phyloP scores from a whole-genome alignment of 306 rosid species.

The Vicia sativa region DNA sequence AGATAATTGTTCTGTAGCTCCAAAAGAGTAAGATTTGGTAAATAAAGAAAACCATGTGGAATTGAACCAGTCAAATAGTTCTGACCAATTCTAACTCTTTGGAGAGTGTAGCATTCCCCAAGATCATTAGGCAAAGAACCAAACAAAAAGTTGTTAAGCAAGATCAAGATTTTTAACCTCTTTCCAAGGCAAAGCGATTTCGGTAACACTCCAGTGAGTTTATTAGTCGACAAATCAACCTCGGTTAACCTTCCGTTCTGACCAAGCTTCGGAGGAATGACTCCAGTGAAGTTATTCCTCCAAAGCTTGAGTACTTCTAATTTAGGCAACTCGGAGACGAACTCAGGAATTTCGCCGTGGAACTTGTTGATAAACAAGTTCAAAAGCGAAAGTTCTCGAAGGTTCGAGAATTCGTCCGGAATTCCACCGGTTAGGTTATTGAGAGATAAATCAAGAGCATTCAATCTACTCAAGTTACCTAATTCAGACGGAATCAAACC shows the following conservation, averaged over 20 bases:
- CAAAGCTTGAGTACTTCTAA: slow-evolving; percentile 68
- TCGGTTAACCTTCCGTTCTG: slow-evolving; percentile 56
- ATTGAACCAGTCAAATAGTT: slow-evolving; percentile 70
- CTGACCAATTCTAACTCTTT: slow-evolving; percentile 77
- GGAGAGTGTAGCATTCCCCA: slow-evolving; percentile 64
- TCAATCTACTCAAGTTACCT: slow-evolving; percentile 67
- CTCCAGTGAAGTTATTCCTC: slow-evolving; percentile 88
- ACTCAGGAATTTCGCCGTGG: slow-evolving; percentile 73
- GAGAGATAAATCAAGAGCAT: slow-evolving; percentile 74
- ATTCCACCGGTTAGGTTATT: slow-evolving; percentile 73
- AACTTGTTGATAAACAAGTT: slow-evolving; percentile 77
- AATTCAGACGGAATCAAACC: slow-evolving; percentile 65
- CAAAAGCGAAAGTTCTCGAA: slow-evolving; percentile 60
- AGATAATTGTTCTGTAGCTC: slow-evolving; percentile 76
- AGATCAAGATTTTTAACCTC: slow-evolving; percentile 59
- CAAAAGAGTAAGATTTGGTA: slow-evolving; percentile 65
- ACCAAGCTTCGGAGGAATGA: slow-evolving; percentile 75
- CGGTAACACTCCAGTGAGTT: slow-evolving; percentile 75
- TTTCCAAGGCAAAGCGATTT: slow-evolving; percentile 55
- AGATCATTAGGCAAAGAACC: slow-evolving; percentile 74
- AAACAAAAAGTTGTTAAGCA: slow-evolving; percentile 67
- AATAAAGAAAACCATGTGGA: slow-evolving; percentile 70
- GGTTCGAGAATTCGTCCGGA: slow-evolving; percentile 62
- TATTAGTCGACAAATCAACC: slow-evolving; percentile 79
- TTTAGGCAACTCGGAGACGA: slow-evolving; percentile 64